Percentiles rank a stretch among this genome's conserved stretches.
Conservation (phyloP, 2,329 filamentous ascomycete genomes). For the Fusarium scirpi region DNA sequence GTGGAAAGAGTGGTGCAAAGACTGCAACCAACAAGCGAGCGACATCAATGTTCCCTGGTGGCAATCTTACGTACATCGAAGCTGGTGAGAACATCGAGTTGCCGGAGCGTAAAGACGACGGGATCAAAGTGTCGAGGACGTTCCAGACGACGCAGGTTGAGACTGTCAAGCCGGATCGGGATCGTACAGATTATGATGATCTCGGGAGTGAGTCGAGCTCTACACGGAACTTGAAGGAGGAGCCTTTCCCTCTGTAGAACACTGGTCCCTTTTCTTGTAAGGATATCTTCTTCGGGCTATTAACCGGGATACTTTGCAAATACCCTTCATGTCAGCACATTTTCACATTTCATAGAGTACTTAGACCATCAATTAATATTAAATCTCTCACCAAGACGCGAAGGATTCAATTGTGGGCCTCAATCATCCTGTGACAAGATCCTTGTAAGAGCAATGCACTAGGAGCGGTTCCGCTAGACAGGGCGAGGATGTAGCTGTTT, state of each 20-base stretch:
- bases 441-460: conserved; percentile 9
- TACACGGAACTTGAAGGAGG: conserved; percentile 41
- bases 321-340: background rate
- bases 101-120: conserved; percentile 23
- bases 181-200: conserved; percentile 41
- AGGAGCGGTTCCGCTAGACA: conserved; percentile 34
- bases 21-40: conserved; percentile 25
- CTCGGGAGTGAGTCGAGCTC: conserved; percentile 46
- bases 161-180: conserved; percentile 27
- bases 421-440: background rate
- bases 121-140: conserved; percentile 45
- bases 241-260: conserved; percentile 19
- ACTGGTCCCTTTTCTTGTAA: background rate
- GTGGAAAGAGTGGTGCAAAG: conserved; percentile 35
- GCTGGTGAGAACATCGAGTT: conserved; percentile 41
- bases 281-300: no score
- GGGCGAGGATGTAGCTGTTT: conserved; percentile 14
- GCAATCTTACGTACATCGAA: conserved; percentile 40
- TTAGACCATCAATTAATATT: conserved; percentile 13
- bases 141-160: conserved; percentile 43
- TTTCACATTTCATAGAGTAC: conserved; percentile 4
- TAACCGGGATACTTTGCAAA: background rate
- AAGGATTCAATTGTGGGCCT: background rate
- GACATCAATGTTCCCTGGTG: conserved; percentile 38
- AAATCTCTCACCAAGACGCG: background rate